phyloP scores from a whole-genome alignment of 805 yeast species.

The Candida michaelii region DNA sequence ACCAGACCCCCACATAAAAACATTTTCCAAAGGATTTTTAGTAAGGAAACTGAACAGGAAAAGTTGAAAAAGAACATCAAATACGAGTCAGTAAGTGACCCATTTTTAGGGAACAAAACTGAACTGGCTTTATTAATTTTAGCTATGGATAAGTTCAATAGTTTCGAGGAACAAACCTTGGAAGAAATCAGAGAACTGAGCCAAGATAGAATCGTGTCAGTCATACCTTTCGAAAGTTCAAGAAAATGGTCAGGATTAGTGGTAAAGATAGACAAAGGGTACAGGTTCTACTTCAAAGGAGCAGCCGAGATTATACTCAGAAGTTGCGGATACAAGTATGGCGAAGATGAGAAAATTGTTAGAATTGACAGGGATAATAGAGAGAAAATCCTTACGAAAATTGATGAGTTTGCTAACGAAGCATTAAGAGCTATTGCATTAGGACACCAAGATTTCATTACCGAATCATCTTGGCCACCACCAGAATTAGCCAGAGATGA shows the following conservation, averaged over 20 bases:
- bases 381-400: slow-evolving; percentile 30
- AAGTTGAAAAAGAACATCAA: slow-evolving; percentile 13
- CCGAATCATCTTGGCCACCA: slow-evolving; percentile 66
- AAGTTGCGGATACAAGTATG: slow-evolving; percentile 47
- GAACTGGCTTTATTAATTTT: slow-evolving; percentile 82
- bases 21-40: slow-evolving; percentile 27
- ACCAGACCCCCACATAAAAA: slow-evolving; percentile 30
- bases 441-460: slow-evolving; percentile 70
- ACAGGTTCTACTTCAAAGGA: slow-evolving; percentile 77
- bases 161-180: slow-evolving; percentile 43
- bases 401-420: slow-evolving; percentile 61
- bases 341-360: slow-evolving; percentile 23
- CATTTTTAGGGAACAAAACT: slow-evolving; percentile 88
- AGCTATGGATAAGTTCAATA: slow-evolving; percentile 57
- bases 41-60: slow-evolving; percentile 13
- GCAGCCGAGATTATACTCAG: slow-evolving; percentile 87
- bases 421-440: slow-evolving; percentile 89
- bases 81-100: slow-evolving; percentile 41
- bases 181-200: slow-evolving; percentile 35
- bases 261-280: slow-evolving; percentile 48
- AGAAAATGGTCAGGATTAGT: slow-evolving; percentile 92
- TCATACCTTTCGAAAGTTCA: slow-evolving; percentile 87
- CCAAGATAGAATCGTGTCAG: slow-evolving; percentile 51
- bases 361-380: slow-evolving; percentile 30
- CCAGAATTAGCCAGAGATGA: slow-evolving; percentile 31